Evolutionary conservation across 192 early-diverging fungal species (phyloP), one percentile per base, ranked within the genome.

Genomic region (Diversispora eburnea): DNA sequence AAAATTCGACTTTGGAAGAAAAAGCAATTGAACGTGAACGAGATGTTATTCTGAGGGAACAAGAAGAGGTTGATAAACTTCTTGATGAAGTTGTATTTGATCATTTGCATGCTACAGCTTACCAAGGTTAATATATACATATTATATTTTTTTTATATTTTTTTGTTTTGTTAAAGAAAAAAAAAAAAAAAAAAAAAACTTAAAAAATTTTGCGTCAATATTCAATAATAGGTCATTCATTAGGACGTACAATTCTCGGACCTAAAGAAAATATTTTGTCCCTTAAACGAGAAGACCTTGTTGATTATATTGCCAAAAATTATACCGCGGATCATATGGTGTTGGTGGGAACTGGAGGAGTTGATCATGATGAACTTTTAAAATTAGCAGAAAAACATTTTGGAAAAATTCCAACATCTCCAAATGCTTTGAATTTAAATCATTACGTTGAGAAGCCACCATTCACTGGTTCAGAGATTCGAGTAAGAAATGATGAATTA

Each of bases 31-130:
- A 97, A 79, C 92, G 96, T 70, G 95, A 97, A 83, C 95, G 97
- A 75, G 95, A 97, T 79, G 96, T 98, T 58, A 99, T 99, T 75
- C 81, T 95, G 79, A 87, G 96, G 75, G 97, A 99, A 85, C 89
- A 95, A 74, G 92, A 98, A 78, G 91, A 93, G 78, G 91, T 92
- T 47, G 88, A 91, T 74, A 99, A 99, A 84, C 86, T 93, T 58
- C 92, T 94, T 85, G 96, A 99, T 79, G 96, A 99, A 82, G 95
- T 99, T 54, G 97, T 99, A 49, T 99, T 99, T 84, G 97, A 99
- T 78, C 95, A 99, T 73, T 83, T 99, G 84, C 97, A 99, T 79
- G 94, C 93, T 45, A 91, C 90, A 62, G 95, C 97, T 19, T 99
- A 94, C 88, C 94, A 94, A 85, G 85, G 80, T 77, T 73, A 54